Evolutionary conservation across 1,284 basidiomycete species (phyloP), one percentile per base, ranked within the genome.

Genomic region (Ganoderma leucocontextum): DNA sequence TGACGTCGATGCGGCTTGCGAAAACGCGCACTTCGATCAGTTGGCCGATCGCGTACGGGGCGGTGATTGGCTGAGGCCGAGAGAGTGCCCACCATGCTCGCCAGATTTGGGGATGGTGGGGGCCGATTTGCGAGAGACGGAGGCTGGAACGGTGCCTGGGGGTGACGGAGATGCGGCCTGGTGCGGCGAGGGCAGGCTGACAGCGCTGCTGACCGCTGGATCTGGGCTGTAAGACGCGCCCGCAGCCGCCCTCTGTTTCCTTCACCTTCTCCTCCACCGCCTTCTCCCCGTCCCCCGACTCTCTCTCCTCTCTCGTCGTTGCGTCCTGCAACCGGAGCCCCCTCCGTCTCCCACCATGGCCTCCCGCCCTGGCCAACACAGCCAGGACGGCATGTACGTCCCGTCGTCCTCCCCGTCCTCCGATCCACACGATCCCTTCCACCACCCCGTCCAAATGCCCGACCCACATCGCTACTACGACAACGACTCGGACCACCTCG

Each of bases 401-500:
- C 79, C 79, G 66, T 76, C 78, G 4, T 79, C 76, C 4, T 72
- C 78, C 33, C 73, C 78, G 39, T 79, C 78, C 66, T 76, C 78
- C 52, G 78, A 80, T 71, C 75, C 75, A 53, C 80, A 81, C 71
- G 89, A 92, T 79, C 89, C 88, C 73, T 91, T 90, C 80, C 77
- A 81, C 17, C 58, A 64, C 29, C 62, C 62, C 8, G 61, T 58
- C 42, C 68, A n/a, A 75, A 82, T 44, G 80, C 81, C 73, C 47
- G 71, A 70, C 29, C 68, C 71, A 25, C 80, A 82, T 61, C 82
- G 87, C 76, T 92, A 91, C 78, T 89, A 92, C 75, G 93, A 95
- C 84, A 89, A 88, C 76, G 92, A 94, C 72, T 91, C 90, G 44
- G 93, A 93, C 73, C 82, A 87, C 78, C 83, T 86, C 70, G 91